A percentile compares a stretch with the other conserved stretches of the same genome.
Evolutionary conservation across 176 grass and related monocot species (phyloP).

Genomic region (Zizania latifolia): DNA sequence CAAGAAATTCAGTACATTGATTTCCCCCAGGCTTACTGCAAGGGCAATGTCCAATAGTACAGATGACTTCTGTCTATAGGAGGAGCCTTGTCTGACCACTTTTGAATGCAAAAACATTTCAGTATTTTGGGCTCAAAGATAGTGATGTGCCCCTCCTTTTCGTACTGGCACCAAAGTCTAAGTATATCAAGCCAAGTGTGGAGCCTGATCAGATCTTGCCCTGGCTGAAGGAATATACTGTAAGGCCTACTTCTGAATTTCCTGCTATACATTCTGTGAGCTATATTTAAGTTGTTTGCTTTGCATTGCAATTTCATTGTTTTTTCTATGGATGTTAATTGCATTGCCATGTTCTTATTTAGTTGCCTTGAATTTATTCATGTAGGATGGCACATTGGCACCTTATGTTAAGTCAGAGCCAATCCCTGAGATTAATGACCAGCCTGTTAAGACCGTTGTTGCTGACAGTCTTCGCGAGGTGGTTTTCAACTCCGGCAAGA

Average conservation of each 20-base stretch:
- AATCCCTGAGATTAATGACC: slow-evolving; percentile 46
- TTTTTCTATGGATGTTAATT: not conserved
- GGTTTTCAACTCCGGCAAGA: slow-evolving; percentile 55
- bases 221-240: slow-evolving; percentile 55
- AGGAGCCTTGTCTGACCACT: not conserved
- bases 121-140: slow-evolving; percentile 62
- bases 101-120: not conserved
- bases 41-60: not conserved
- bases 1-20: not conserved
- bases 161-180: slow-evolving; percentile 34
- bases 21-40: not conserved
- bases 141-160: slow-evolving; percentile 50
- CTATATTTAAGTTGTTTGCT: not conserved
- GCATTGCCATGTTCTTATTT: not conserved
- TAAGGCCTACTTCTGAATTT: slow-evolving; percentile 6
- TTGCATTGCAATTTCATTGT: not conserved
- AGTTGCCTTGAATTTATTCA: not conserved
- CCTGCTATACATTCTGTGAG: not conserved
- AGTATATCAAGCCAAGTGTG: slow-evolving; percentile 51
- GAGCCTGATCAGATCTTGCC: slow-evolving; percentile 46
- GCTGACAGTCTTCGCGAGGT: slow-evolving; percentile 45
- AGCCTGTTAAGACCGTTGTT: slow-evolving; percentile 60
- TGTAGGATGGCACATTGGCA: slow-evolving; percentile 57
- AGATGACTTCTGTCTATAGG: not conserved
- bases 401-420: slow-evolving; percentile 57